phyloP scores from a whole-genome alignment of 2,329 filamentous ascomycete species.

The Pyrenophora graminea region DNA sequence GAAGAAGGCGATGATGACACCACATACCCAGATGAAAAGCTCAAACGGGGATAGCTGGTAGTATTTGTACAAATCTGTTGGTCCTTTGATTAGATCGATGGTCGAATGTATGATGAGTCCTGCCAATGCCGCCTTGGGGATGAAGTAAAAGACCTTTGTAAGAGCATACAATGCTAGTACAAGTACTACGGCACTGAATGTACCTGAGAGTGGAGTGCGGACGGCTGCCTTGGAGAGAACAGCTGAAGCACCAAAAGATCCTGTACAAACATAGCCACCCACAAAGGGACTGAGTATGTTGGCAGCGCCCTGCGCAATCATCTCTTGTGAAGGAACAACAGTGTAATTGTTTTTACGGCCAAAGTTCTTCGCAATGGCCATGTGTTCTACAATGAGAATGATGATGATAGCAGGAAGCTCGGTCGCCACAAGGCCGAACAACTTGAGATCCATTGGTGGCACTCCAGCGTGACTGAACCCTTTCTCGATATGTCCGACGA shows the following conservation, averaged over 20 bases:
- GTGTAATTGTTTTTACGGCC: conserved; percentile 90
- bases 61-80: conserved; percentile 87
- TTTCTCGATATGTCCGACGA: conserved; percentile 76
- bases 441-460: conserved; percentile 65
- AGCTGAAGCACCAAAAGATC: conserved; percentile 90
- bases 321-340: conserved; percentile 89
- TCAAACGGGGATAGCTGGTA: conserved; percentile 90
- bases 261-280: conserved; percentile 85
- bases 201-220: conserved; percentile 81
- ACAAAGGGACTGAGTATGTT: conserved; percentile 88
- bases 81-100: conserved; percentile 83
- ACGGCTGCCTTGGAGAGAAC: conserved; percentile 95
- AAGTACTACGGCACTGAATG: conserved; percentile 81
- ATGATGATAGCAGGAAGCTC: conserved; percentile 84
- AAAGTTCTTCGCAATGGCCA: conserved; percentile 93
- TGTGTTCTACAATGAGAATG: conserved; percentile 90
- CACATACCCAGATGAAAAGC: conserved; percentile 85
- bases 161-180: conserved; percentile 85
- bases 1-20: conserved; percentile 86
- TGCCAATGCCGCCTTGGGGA: conserved; percentile 76
- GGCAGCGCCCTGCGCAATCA: conserved; percentile 86
- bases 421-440: conserved; percentile 68
- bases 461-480: conserved; percentile 79
- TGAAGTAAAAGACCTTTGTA: conserved; percentile 86
- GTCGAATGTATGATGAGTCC: conserved; percentile 94